Conservation (phyloP, 306 rosid genomes). For the Vigna mungo region DNA sequence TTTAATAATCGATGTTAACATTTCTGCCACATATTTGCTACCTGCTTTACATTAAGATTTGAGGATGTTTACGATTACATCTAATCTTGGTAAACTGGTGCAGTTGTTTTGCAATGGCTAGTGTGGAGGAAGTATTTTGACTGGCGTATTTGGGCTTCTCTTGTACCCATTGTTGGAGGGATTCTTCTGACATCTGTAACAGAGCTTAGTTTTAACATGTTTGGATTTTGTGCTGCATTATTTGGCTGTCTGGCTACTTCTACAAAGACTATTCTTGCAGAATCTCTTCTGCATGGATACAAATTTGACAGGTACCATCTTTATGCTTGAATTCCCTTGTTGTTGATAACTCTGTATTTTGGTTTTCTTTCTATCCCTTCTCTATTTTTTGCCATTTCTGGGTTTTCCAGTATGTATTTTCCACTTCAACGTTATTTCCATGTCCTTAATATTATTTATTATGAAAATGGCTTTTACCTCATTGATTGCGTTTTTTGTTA, state of each 20-base stretch:
- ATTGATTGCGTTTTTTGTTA: background rate
- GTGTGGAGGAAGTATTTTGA: constrained; percentile 95
- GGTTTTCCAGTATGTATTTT: constrained; percentile 18
- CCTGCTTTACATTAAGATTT: constrained; percentile 14
- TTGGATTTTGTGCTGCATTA: constrained; percentile 97
- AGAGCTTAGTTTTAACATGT: constrained; percentile 91
- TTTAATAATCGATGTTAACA: constrained; percentile 16
- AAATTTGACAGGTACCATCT: constrained; percentile 86
- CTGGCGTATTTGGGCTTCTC: constrained; percentile 92
- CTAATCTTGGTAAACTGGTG: constrained; percentile 48
- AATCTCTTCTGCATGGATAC: constrained; percentile 91
- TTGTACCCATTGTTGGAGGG: constrained; percentile 98
- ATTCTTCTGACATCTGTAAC: constrained; percentile 95
- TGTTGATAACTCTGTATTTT: constrained; percentile 25
- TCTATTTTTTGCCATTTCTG: constrained; percentile 17
- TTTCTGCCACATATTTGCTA: constrained; percentile 11
- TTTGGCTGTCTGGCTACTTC: constrained; percentile 98
- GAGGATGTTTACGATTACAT: constrained; percentile 24
- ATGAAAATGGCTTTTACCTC: background rate
- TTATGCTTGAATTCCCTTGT: constrained; percentile 34
- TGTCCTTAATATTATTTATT: background rate
- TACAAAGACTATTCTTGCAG: constrained; percentile 96
- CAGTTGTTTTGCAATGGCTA: constrained; percentile 95
- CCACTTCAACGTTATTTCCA: constrained; percentile 17
- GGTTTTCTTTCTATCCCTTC: constrained; percentile 20